Evolutionary conservation across 768 basidiomycete species (phyloP).

Genomic region (Clavaria fumosa): DNA sequence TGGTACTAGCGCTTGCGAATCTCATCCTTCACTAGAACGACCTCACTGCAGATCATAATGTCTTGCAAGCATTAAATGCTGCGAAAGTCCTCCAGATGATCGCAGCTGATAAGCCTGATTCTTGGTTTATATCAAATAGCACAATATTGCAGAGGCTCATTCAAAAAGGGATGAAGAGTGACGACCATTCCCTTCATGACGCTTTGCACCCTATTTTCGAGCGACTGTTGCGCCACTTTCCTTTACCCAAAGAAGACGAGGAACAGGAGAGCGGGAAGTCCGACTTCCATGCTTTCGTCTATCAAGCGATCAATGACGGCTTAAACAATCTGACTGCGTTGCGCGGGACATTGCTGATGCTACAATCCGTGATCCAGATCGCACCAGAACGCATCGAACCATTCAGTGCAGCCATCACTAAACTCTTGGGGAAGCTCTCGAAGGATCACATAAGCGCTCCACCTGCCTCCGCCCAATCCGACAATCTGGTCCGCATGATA

Average conservation of each 20-base stretch:
- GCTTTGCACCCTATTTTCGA: constrained; percentile 73
- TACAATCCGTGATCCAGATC: constrained; percentile 71
- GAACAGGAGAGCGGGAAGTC: constrained; percentile 56
- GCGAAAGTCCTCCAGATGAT: constrained; percentile 85
- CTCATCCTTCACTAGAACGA: constrained; percentile 4
- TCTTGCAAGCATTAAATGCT: constrained; percentile 59
- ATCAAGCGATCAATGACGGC: constrained; percentile 61
- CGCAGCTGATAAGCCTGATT: constrained; percentile 63
- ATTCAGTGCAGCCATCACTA: constrained; percentile 62
- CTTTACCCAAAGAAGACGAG: constrained; percentile 65
- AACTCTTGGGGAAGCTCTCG: constrained; percentile 67
- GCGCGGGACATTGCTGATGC: constrained; percentile 71
- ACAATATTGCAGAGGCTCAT: constrained; percentile 65
- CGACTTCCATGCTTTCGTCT: constrained; percentile 67
- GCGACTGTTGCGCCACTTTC: constrained; percentile 59
- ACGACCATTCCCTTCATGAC: constrained; percentile 69
- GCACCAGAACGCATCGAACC: constrained; percentile 73
- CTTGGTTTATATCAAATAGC: constrained; percentile 68
- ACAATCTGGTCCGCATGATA: constrained; percentile 47
- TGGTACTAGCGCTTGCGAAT: background rate
- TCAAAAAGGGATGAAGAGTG: constrained; percentile 71
- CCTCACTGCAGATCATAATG: constrained; percentile 46
- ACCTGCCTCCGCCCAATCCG: constrained; percentile 32
- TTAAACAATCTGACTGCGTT: constrained; percentile 56
- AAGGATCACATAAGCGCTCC: constrained; percentile 71